Conservation (phyloP, 2,329 filamentous ascomycete genomes). For the Nothomitra cinnamomea region DNA sequence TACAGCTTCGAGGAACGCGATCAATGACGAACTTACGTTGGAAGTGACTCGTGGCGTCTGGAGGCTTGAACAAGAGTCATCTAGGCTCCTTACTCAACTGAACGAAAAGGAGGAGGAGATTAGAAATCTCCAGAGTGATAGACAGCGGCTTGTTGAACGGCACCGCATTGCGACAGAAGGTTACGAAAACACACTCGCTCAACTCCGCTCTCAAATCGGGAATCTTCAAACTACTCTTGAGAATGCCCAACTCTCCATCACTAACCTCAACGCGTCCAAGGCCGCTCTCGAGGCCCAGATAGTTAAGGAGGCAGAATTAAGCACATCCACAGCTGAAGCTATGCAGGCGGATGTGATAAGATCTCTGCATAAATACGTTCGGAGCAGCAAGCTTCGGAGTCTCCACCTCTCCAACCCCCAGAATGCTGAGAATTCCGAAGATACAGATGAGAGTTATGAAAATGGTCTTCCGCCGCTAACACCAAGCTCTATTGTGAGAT, state of each 20-base stretch:
- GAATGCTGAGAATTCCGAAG: background rate
- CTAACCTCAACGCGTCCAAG: slow-evolving; percentile 21
- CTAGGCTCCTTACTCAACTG: slow-evolving; percentile 15
- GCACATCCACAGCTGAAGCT: slow-evolving; percentile 20
- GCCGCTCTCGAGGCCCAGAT: slow-evolving; percentile 22
- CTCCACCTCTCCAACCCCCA: background rate
- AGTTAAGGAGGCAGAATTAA: slow-evolving; percentile 21
- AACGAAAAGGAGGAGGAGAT: slow-evolving; percentile 2
- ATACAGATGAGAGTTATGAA: background rate
- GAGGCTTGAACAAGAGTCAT: slow-evolving; percentile 20
- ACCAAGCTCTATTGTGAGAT: slow-evolving; percentile 1
- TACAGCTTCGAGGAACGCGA: slow-evolving; percentile 18
- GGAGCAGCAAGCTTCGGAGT: background rate
- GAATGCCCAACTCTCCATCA: slow-evolving; percentile 19
- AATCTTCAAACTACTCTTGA: slow-evolving; percentile 24
- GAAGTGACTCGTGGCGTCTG: slow-evolving; percentile 22
- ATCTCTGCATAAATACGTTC: slow-evolving; percentile 9
- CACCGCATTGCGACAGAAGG: slow-evolving; percentile 3
- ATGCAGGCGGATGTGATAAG: slow-evolving; percentile 23
- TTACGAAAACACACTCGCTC: slow-evolving; percentile 1
- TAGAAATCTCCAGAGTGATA: slow-evolving; percentile 10
- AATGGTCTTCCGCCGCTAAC: background rate
- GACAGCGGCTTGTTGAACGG: slow-evolving; percentile 7
- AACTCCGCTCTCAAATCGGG: slow-evolving; percentile 14
- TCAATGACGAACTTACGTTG: slow-evolving; percentile 23